Base-by-base conservation (phyloP, 2,329 filamentous ascomycete genomes). In the Penicillium rolfsii region DNA sequence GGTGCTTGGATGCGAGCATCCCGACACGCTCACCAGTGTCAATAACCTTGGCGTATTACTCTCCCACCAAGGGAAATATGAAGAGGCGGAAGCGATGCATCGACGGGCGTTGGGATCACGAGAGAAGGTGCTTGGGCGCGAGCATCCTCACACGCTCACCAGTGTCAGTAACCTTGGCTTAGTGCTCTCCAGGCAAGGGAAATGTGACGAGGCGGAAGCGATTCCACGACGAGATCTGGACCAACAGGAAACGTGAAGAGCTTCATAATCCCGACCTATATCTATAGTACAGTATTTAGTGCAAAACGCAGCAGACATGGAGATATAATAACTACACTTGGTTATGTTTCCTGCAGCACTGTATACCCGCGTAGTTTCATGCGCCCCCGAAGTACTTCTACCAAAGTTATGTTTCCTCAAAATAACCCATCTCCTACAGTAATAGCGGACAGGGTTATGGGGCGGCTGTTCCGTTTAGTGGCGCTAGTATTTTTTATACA, bases 81-180 rank as follows among this genome's bases (percentile, higher is more conserved):
- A 53, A 30, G 50, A 53, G 50, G 50, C 35, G 22, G 24, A 53
- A 53, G 35, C 35, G 36, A 53, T 53, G 50, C 35, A 41, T 53
- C 50, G 35, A 41, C 33, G 36, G 35, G 36, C 3, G 14, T 11
- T 53, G 1, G 50, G 28, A 41, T 22, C 22, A 30, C 4, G 9
- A 6, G 50, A 53, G 35, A 41, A 53, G 22, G 50, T 53, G 19
- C 50, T 53, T 41, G 19, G 35, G 1, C 35, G 3, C 19, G 19
- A 53, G 19, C 50, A 38, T 28, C 50, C 50, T 3, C 4, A 30
- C 28, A 30, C 28, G 28, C 28, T 30, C 28, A 30, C 28, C 28
- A 30, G 28, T 30, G 28, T 30, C 28, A 30, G 2, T 7, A 30
- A 30, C 7, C 28, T 30, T 3, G 28, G 28, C 28, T 30, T 30